Evolutionary conservation across 2,329 filamentous ascomycete genomes (phyloP).

Genomic region (Colletotrichum zoysiae): DNA sequence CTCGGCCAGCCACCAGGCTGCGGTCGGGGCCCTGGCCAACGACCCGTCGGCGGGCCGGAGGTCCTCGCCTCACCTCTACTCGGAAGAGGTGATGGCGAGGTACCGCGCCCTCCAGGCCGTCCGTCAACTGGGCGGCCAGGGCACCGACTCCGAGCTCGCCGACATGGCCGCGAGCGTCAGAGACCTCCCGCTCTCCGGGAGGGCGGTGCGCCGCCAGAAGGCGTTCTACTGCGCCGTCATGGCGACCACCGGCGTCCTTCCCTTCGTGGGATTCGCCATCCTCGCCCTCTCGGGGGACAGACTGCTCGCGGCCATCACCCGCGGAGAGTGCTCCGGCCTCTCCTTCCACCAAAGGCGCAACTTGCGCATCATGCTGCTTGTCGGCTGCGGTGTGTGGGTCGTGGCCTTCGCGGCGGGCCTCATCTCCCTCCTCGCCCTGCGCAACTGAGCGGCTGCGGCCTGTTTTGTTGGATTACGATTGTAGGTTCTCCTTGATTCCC

Average conservation of each 20-base stretch:
- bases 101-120: slow-evolving; percentile 22
- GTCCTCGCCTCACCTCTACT: slow-evolving; percentile 27
- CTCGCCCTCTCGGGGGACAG: slow-evolving; percentile 14
- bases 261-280: slow-evolving; percentile 26
- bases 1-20: slow-evolving; percentile 10
- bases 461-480: slow-evolving; percentile 19
- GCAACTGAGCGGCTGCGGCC: neutral
- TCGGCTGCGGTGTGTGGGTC: slow-evolving; percentile 30
- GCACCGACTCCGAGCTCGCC: slow-evolving; percentile 38
- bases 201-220: slow-evolving; percentile 26
- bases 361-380: slow-evolving; percentile 32
- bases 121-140: slow-evolving; percentile 24
- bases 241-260: slow-evolving; percentile 13
- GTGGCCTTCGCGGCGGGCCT: slow-evolving; percentile 13
- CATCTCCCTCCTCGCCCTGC: slow-evolving; percentile 22
- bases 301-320: slow-evolving; percentile 18
- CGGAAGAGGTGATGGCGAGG: slow-evolving; percentile 8
- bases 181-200: slow-evolving; percentile 14
- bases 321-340: slow-evolving; percentile 38
- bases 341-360: slow-evolving; percentile 30
- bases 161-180: slow-evolving; percentile 30
- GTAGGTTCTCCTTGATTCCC: neutral
- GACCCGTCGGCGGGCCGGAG: slow-evolving; percentile 20
- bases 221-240: slow-evolving; percentile 26
- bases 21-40: slow-evolving; percentile 23